phyloP scores from a whole-genome alignment of 1,284 basidiomycete species.

The Ceratobasidium sp. region DNA sequence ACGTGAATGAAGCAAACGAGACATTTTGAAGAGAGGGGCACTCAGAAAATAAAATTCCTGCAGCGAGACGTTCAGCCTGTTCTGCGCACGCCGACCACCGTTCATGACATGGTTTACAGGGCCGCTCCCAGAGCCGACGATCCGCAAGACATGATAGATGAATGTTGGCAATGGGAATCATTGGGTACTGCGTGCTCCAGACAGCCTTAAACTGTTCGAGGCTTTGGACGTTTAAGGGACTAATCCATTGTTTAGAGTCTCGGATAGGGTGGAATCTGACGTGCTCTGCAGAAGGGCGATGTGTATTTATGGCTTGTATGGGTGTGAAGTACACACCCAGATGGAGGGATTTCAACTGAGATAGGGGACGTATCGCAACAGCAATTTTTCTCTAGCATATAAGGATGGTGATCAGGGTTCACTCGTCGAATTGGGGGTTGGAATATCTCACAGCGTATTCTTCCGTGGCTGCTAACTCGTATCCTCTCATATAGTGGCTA shows the following conservation, averaged over 20 bases:
- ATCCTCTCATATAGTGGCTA: constrained; percentile 2
- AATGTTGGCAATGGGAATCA: not conserved
- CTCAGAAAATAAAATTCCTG: not conserved
- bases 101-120: not conserved
- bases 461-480: not conserved
- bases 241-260: not conserved
- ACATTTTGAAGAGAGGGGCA: not conserved
- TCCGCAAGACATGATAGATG: not conserved
- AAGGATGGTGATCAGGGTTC: not conserved
- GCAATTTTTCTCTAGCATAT: not conserved
- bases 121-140: not conserved
- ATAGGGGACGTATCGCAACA: not conserved
- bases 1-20: constrained; percentile 9
- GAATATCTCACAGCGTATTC: not conserved
- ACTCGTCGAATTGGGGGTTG: too few species aligned
- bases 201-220: not conserved
- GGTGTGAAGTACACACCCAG: not conserved
- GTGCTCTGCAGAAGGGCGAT: not conserved
- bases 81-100: not conserved
- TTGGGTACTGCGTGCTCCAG: not conserved
- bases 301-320: not conserved
- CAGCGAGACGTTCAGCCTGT: not conserved
- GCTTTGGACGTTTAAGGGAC: not conserved
- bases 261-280: not conserved
- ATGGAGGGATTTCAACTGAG: not conserved